These are phyloP conservation scores for Cyberlindnera bimundalis DNA, from an alignment of 805 yeast species.

Conservation along the genomic window DNA sequence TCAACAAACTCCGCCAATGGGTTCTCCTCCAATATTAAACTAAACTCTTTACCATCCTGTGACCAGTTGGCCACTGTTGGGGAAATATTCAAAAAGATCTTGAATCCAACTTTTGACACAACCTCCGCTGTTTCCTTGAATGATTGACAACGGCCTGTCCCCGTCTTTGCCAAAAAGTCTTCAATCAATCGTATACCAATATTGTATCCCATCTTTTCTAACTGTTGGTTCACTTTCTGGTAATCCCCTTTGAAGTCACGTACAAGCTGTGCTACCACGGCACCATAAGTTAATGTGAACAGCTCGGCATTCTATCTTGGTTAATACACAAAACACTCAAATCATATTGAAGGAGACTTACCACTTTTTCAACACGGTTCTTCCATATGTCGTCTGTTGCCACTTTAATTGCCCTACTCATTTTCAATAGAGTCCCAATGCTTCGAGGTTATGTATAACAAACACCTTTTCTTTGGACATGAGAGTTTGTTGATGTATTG, in stretches of 20 bases:
- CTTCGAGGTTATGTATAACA: too few relatives aligned
- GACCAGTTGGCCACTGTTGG: slow-evolving; percentile 80
- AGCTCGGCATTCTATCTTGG: slow-evolving; percentile 76
- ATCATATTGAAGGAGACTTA: slow-evolving; percentile 38
- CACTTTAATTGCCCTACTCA: slow-evolving; percentile 41
- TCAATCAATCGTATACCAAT: slow-evolving; percentile 90
- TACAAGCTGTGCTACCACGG: slow-evolving; percentile 88
- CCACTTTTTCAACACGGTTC: slow-evolving; percentile 78
- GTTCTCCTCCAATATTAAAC: slow-evolving; percentile 72
- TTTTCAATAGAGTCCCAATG: too few relatives aligned
- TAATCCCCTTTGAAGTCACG: slow-evolving; percentile 78
- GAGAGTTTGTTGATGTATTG: too few relatives aligned
- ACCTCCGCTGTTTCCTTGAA: slow-evolving; percentile 87
- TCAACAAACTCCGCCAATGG: slow-evolving; percentile 96
- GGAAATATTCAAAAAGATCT: slow-evolving; percentile 76
- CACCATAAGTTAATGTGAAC: slow-evolving; percentile 92
- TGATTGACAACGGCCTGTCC: slow-evolving; percentile 74
- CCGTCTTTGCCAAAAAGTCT: slow-evolving; percentile 86
- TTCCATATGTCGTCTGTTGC: slow-evolving; percentile 93
- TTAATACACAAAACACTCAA: too few relatives aligned
- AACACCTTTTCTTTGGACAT: too few relatives aligned
- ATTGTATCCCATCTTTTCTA: slow-evolving; percentile 92
- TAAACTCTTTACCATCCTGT: slow-evolving; percentile 68
- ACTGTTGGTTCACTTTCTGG: slow-evolving; percentile 71
- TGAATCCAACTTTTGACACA: slow-evolving; percentile 83